Evolutionary conservation across 192 early-diverging fungal species (phyloP), one percentile per base, ranked within the genome.

Genomic region (Nowakowskiella sp.): DNA sequence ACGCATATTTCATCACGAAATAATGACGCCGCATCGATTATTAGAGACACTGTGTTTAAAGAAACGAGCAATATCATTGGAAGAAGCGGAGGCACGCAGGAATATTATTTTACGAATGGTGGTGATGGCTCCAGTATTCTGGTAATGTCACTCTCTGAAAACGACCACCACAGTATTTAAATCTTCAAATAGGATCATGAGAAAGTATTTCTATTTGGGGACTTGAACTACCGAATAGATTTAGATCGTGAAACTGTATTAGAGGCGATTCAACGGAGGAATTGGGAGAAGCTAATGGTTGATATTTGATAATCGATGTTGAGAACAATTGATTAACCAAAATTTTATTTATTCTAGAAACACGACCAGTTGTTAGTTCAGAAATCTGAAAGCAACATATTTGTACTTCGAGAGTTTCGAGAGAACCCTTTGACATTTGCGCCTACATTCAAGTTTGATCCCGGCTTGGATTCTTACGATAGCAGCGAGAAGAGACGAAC

Each of bases 391-490:
- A 79, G 91, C 53, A 68, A 85, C 6, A 60, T 74, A 21, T 93
- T 91, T 70, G 85, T 84, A 6, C 64, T 99, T 43, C 66, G 81
- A 4, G 62, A 69, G 4, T 32, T 97, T 91, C 53, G 53, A 59
- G 95, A 99, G 70, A 74, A 78, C 8, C 79, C 76, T 25, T 67
- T 94, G 33, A 55, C 49, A 26, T 99, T 99, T 68, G 82, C 73
- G 5, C 96, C 96, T 0, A 99, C 96, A 1, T 99, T 97, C 83
- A 99, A 99, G 68, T 97, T 92, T 62, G 86, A 99, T 56, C 78
- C 77, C 3, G 86, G 86, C 1, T 10, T 47, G 25, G 45, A 51
- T 51, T 19, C 13, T 7, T 99, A 93, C 55, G 96, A 99, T 59
- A 81, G 84, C 3, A 89, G 86, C 33, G 93, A 96, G 39, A 99